Percentiles rank a stretch among this genome's conserved stretches.
These are phyloP conservation scores for Bifiguratus adelaidae DNA, from an alignment of 192 early-diverging fungal genomes.

Conservation along the genomic window DNA sequence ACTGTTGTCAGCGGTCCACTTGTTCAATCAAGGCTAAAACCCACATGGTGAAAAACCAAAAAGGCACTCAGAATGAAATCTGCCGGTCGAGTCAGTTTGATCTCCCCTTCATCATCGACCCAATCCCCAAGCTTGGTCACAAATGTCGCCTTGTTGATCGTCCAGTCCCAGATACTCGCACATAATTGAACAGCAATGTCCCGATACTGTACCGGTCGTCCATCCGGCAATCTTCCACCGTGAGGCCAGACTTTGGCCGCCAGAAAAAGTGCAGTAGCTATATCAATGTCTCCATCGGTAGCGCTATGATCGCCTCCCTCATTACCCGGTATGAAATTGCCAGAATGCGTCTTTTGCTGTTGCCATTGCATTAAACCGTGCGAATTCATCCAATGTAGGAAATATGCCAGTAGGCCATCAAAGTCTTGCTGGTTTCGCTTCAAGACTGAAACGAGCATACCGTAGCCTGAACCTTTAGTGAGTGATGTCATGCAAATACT, in stretches of 20 bases:
- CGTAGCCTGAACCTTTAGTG: conserved; percentile 21
- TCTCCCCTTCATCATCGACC: conserved; percentile 30
- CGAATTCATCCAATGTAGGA: conserved; percentile 27
- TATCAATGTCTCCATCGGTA: conserved; percentile 43
- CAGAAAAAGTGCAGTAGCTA: conserved; percentile 37
- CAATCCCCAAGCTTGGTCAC: conserved; percentile 42
- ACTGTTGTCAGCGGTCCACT: neutral
- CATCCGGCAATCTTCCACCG: too few species aligned
- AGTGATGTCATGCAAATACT: neutral
- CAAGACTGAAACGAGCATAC: conserved; percentile 38
- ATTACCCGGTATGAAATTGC: conserved; percentile 25
- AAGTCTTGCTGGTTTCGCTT: conserved; percentile 41
- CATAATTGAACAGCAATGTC: conserved; percentile 24
- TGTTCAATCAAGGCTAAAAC: neutral
- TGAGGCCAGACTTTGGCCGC: conserved; percentile 30
- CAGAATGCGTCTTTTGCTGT: conserved; percentile 26
- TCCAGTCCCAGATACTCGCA: conserved; percentile 33
- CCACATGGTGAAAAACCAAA: conserved; percentile 32
- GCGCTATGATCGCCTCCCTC: conserved; percentile 38
- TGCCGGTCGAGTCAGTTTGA: conserved; percentile 29
- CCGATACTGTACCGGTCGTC: conserved; percentile 20
- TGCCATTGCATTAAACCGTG: conserved; percentile 44
- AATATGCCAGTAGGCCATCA: conserved; percentile 39
- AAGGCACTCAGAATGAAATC: conserved; percentile 42
- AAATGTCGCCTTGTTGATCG: conserved; percentile 32